These are phyloP conservation scores for Pterula multifida DNA, from an alignment of 1,284 basidiomycete species.

Conservation along the genomic window DNA sequence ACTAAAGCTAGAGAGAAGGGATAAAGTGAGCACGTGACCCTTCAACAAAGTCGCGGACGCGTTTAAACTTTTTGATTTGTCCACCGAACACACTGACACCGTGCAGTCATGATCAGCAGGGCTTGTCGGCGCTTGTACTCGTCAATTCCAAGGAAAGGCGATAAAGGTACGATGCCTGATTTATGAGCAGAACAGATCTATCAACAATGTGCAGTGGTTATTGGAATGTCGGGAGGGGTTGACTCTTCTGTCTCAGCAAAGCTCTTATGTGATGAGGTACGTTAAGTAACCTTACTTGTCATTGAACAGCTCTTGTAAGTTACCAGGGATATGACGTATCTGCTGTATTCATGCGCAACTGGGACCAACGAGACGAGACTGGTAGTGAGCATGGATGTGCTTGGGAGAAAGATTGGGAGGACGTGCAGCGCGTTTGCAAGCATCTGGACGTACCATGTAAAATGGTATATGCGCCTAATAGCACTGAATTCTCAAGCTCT, in stretches of 20 bases:
- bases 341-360: slow-evolving; percentile 94
- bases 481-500: slow-evolving; percentile 4
- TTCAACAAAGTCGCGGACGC: not conserved
- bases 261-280: slow-evolving; percentile 58
- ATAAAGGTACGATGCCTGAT: not conserved
- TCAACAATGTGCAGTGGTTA: slow-evolving; percentile 45
- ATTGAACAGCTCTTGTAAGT: not conserved
- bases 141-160: not conserved
- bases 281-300: slow-evolving; percentile 5
- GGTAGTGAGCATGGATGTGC: slow-evolving; percentile 73
- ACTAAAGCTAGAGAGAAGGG: not conserved
- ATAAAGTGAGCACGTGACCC: not conserved
- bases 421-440: slow-evolving; percentile 73
- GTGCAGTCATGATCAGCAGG: not conserved
- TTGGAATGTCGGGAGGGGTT: slow-evolving; percentile 94
- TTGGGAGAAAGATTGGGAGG: slow-evolving; percentile 93
- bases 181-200: not conserved
- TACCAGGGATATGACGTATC: slow-evolving; percentile 66
- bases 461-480: slow-evolving; percentile 39
- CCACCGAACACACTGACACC: not conserved
- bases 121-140: not conserved
- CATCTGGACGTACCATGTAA: slow-evolving; percentile 52
- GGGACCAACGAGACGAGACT: slow-evolving; percentile 70
- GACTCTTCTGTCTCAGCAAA: slow-evolving; percentile 83
- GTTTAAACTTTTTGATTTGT: not conserved